Base-by-base conservation (phyloP, 108 stramenopile species). In the Cyclostephanos invisitatus region DNA sequence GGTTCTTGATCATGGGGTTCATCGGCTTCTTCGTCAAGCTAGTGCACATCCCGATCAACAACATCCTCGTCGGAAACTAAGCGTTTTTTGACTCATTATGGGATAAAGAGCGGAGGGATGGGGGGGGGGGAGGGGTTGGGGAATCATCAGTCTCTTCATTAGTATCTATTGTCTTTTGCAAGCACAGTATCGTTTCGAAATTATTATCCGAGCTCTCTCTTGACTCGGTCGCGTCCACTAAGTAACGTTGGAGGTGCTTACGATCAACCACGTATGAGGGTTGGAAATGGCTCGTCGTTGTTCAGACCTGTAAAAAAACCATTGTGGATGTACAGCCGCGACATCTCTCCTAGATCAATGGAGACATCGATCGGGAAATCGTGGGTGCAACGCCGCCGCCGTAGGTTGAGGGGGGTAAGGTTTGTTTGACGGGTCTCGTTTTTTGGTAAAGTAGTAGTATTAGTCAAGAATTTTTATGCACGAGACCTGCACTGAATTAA, bases 21-120 rank as follows among this genome's bases (percentile, higher is more conserved):
- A 96, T 99, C 71, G 99, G 99, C 17, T 99, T 99, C 85, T 99
- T 99, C 78, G 99, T 99, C 73, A 99, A 99, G 91, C 86, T 99
- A 59, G 90, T 99, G 64, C 99, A 99, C 85, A 99, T 99, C 66
- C 99, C 99, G 14, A 99, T 99, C 87, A 99, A 99, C 83, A 99
- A 99, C 77, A 98, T 99, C 85, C 71, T 99, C 68, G 92, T 96
- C 22, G 95, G 95, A 6, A 80, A 80, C 65, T 90, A 86, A 83
- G 72, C 5, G 53, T 73, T 44, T 54, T 61, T 2, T 14, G 27
- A 2, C 8, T 54, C 53, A 49, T 54, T 22, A 10, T 0, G 22
- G 11, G 20, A 25, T 6, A 3, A 14, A 15, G 40, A 25, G 3
- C 40, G 24, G 57, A 7, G 37, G 5, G 54, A 54, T 37, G 54